Percentiles rank a stretch among this genome's conserved stretches.
phyloP scores from a whole-genome alignment of 208 protist species.

The Angomonas desouzai region DNA sequence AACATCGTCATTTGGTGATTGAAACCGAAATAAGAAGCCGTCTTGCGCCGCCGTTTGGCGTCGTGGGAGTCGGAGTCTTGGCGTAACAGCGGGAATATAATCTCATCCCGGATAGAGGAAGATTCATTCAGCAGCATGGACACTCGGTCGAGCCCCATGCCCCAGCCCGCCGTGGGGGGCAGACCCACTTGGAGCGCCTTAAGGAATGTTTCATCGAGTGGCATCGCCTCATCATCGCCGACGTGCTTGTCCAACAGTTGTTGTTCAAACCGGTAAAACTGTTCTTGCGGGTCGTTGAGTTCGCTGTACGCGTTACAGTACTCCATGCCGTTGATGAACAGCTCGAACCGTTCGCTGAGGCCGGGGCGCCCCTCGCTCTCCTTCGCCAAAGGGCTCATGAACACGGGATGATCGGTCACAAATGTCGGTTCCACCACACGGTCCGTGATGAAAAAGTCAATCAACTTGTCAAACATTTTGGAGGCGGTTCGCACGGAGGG shows the following conservation, averaged over 20 bases:
- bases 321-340: slow-evolving; percentile 94
- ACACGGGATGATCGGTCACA: slow-evolving; percentile 92
- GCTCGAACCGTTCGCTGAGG: slow-evolving; percentile 94
- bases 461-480: slow-evolving; percentile 90
- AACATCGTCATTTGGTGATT: slow-evolving; percentile 82
- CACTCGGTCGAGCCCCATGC: slow-evolving; percentile 95
- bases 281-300: slow-evolving; percentile 95
- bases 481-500: slow-evolving; percentile 85
- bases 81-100: slow-evolving; percentile 86
- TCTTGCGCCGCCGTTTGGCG: slow-evolving; percentile 60
- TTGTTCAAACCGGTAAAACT: slow-evolving; percentile 92
- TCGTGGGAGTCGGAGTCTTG: slow-evolving; percentile 72
- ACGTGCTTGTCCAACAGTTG: slow-evolving; percentile 81
- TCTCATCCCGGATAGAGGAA: slow-evolving; percentile 77
- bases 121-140: slow-evolving; percentile 92
- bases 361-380: slow-evolving; percentile 65
- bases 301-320: slow-evolving; percentile 97
- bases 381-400: slow-evolving; percentile 92
- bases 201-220: slow-evolving; percentile 91
- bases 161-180: slow-evolving; percentile 94
- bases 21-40: slow-evolving; percentile 80
- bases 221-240: slow-evolving; percentile 93
- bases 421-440: slow-evolving; percentile 92
- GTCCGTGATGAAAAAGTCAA: slow-evolving; percentile 90
- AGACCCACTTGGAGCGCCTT: slow-evolving; percentile 94